Evolutionary conservation across 2,329 filamentous ascomycete species (phyloP), one percentile per base, ranked within the genome.

Genomic region (Fusarium protoensiforme): DNA sequence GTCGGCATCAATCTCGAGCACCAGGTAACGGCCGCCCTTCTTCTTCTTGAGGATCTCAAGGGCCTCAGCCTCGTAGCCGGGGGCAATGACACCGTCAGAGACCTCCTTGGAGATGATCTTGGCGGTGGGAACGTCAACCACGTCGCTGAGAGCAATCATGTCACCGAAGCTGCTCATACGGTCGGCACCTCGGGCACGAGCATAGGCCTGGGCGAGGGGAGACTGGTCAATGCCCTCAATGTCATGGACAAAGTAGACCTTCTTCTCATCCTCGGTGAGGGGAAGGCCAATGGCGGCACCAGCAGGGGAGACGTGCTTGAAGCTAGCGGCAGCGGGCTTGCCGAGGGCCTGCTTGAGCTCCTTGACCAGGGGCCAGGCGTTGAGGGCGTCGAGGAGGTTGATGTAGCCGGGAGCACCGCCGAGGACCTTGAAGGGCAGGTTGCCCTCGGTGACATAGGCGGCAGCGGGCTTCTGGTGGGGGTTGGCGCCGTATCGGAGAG

Each of bases 111-210:
- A 95, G 86, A 99, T 98, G 84, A 99, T 98, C 88, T 94, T 97
- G 66, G 96, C 96, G 3, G 96, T 99, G 41, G 95, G 91, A 1
- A 97, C 89, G 82, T 99, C 96, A 66, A 98, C 95, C 64, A 94
- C 85, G 80, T 97, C 93, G 74, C 94, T 97, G 35, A 98, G 90
- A 46, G 96, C 96, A 81, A 98, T 97, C 82, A 98, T 89, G 83
- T 99, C 96, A 73, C 96, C 96, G 81, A 98, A 99, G 86, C 94
- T 97, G 84, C 95, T 98, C 96, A 98, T 98, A 78, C 96, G 94
- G 86, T 99, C 96, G 57, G 96, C 95, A 75, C 96, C 96, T 80
- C 96, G 92, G 64, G 96, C 96, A 81, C 96, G 94, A 67, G 96
- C 96, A 80, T 99, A 99, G 41, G 96, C 96, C 85, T 98, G 95